Evolutionary conservation across 176 grass and related monocot genomes (phyloP).

Genomic region (Musa schizocarpa): DNA sequence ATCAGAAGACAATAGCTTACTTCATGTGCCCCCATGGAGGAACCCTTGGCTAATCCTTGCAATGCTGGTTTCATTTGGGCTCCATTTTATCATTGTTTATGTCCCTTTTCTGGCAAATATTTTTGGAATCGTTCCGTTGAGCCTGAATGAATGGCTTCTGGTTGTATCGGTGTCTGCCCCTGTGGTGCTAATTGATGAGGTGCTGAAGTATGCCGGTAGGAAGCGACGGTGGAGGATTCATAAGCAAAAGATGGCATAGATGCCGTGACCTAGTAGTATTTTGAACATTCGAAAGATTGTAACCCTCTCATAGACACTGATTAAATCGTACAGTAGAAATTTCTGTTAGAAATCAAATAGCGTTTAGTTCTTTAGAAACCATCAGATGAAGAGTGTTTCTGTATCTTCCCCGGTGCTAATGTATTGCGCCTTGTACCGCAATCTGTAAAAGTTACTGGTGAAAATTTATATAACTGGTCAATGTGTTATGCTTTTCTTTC

Average conservation of each 20-base stretch:
- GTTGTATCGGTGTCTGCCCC: conserved; percentile 69
- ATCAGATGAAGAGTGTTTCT: too few species aligned
- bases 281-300: too few species aligned
- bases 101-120: conserved; percentile 75
- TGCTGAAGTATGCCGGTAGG: conserved; percentile 74
- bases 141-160: conserved; percentile 87
- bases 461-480: too few species aligned
- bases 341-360: too few species aligned
- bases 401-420: too few species aligned
- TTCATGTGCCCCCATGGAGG: conserved; percentile 90
- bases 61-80: conserved; percentile 80
- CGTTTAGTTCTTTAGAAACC: too few species aligned
- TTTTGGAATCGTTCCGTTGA: conserved; percentile 86
- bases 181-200: conserved; percentile 89
- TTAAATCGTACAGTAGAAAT: too few species aligned
- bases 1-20: conserved; percentile 81
- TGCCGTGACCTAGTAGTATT: background rate
- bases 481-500: too few species aligned
- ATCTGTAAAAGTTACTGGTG: too few species aligned
- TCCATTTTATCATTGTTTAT: conserved; percentile 94
- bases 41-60: conserved; percentile 96
- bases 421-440: too few species aligned
- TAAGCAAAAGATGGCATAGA: conserved; percentile 1
- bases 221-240: conserved; percentile 12
- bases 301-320: too few species aligned